A percentile compares a stretch with the other conserved stretches of the same genome.
Evolutionary conservation across 495 filamentous ascomycete species (phyloP).

Genomic region (Hypoxylon fuscum): DNA sequence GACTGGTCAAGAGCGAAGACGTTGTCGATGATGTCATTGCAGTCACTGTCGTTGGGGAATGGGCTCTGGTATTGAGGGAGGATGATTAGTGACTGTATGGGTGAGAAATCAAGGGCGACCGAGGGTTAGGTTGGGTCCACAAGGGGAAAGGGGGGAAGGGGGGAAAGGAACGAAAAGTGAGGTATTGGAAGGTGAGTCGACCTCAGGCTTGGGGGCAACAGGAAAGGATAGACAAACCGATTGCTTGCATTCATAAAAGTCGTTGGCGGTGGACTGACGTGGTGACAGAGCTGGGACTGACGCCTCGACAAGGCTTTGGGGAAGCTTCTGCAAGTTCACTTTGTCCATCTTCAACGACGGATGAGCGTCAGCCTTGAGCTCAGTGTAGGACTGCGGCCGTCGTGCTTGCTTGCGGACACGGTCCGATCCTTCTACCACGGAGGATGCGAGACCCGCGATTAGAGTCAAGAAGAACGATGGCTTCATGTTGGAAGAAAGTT

Average conservation of each 20-base stretch:
- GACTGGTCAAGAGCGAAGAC: conserved; percentile 44
- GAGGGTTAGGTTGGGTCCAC: neutral
- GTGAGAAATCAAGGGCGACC: too few relatives aligned
- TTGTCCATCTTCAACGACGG: conserved; percentile 37
- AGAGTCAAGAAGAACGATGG: conserved; percentile 41
- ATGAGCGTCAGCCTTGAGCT: conserved; percentile 33
- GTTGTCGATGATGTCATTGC: conserved; percentile 46
- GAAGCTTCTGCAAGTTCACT: conserved; percentile 39
- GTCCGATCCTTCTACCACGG: conserved; percentile 26
- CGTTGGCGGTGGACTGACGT: conserved; percentile 32
- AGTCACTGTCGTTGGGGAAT: conserved; percentile 43
- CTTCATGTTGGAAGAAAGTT: conserved; percentile 47
- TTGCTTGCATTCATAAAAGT: conserved; percentile 52
- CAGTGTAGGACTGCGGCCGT: conserved; percentile 24
- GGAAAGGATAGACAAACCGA: conserved; percentile 40
- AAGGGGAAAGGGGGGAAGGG: neutral
- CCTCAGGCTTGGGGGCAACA: neutral
- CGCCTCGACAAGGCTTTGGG: conserved; percentile 24
- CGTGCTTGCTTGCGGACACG: conserved; percentile 24
- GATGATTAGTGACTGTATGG: conserved; percentile 11
- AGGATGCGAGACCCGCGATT: conserved; percentile 42
- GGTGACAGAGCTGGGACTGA: conserved; percentile 29
- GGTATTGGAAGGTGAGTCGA: neutral
- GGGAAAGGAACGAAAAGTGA: neutral
- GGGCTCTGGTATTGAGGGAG: conserved; percentile 36